A percentile compares a stretch with the other conserved stretches of the same genome.
These are phyloP conservation scores for Mercurialis annua DNA, from an alignment of 345 rosid species.

Conservation along the genomic window DNA sequence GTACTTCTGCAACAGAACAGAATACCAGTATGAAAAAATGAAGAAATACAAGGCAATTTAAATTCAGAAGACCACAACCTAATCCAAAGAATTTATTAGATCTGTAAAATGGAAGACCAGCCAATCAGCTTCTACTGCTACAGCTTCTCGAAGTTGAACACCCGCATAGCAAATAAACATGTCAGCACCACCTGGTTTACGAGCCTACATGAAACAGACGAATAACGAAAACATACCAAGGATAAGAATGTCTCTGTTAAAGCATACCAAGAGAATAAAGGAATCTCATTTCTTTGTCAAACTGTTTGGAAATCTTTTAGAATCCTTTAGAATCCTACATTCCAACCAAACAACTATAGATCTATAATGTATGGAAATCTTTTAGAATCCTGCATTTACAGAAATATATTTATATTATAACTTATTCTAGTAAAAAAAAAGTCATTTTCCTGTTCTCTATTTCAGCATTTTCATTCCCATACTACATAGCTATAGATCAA, in stretches of 20 bases:
- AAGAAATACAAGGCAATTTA: not conserved
- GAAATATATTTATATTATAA: no score
- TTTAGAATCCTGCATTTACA: no score
- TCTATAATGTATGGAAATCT: no score
- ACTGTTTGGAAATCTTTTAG: no score
- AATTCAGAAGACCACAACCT: constrained; percentile 7
- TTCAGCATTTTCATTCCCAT: no score
- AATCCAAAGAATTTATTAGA: constrained; percentile 54
- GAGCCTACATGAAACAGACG: constrained; percentile 44
- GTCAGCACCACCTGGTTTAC: constrained; percentile 85
- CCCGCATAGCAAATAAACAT: constrained; percentile 85
- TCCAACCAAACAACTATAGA: not conserved
- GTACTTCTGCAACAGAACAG: not conserved
- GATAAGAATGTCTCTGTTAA: not conserved
- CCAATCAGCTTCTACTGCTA: constrained; percentile 93
- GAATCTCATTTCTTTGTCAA: not conserved
- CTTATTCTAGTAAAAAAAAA: no score
- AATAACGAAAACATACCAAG: not conserved
- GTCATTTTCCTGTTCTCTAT: no score
- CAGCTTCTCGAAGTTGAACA: constrained; percentile 77
- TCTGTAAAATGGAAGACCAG: constrained; percentile 58
- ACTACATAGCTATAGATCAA: no score
- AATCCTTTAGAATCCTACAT: no score
- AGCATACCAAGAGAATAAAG: not conserved
- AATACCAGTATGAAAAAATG: not conserved